Evolutionary conservation across 345 rosid species (phyloP), one percentile per base, ranked within the genome.

Genomic region (Hirschfeldia incana): DNA sequence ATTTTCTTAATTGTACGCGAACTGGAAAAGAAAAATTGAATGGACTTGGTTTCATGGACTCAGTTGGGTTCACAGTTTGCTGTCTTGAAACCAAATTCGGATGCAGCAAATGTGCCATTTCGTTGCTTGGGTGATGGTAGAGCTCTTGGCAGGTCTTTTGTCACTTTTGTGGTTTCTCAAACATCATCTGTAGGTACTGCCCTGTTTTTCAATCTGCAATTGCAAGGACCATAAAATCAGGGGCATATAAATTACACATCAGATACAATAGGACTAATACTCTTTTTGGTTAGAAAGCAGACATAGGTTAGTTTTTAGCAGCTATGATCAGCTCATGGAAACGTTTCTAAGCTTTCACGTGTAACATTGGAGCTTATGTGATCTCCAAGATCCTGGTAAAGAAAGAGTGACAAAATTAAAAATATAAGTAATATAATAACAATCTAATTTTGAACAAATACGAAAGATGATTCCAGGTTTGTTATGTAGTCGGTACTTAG

Each of bases 1-100:
- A 63, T 61, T 59, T 29, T 21, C 10, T 30, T 62, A 62, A 61
- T 61, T 71, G 65, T 77, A 46, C 46, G 8, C 8, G 5, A 77
- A 13, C 8, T 64, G 49, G 28, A 15, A 15, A 39, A 39, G 17
- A 17, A 46, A 77, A 15, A 17, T n/a, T 59, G 21, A 60, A 7
- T 12, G 53, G 53, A 12, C 53, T 12, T 46, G 4, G 6, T 46
- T 46, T 46, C 53, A 12, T 46, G 12, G 53, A 46, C 4, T 1
- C 46, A 2, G 51, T 44, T 44, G 10, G 51, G 51, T 44, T 44
- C 46, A 39, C 2, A 39, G 12, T 2, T 39, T 39, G 1, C 9
- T 9, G 11, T 39, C 2, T 39, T 39, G 51, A 44, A 44, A 44
- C 15, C 53, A 44, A 44, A 44, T 12, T 46, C 13, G 53, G 53